Evolutionary conservation across 164 flowering plant genomes (phyloP).

Genomic region (Protea cynaroides): DNA sequence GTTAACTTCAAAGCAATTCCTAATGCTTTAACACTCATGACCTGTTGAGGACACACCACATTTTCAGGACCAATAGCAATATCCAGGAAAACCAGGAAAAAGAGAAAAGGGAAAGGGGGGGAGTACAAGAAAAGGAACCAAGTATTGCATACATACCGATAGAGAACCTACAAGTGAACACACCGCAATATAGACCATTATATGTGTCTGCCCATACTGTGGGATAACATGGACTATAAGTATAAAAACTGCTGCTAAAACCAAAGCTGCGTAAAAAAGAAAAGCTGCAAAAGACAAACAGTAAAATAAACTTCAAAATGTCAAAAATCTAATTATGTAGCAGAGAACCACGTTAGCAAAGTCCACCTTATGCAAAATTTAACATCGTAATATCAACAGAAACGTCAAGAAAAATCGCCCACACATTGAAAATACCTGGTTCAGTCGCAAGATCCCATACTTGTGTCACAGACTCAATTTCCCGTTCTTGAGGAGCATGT

Average conservation of each 20-base stretch:
- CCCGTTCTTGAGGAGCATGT: slow-evolving; percentile 91
- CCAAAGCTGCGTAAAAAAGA: slow-evolving; percentile 54
- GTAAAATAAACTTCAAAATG: slow-evolving; percentile 1
- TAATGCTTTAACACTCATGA: slow-evolving; percentile 66
- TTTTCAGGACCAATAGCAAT: neutral
- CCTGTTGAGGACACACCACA: slow-evolving; percentile 29
- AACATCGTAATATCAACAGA: too few relatives aligned
- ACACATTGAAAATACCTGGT: slow-evolving; percentile 48
- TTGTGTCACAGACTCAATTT: slow-evolving; percentile 74
- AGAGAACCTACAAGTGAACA: slow-evolving; percentile 81
- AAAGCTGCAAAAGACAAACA: slow-evolving; percentile 47
- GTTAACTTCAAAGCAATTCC: slow-evolving; percentile 70
- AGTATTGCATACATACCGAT: slow-evolving; percentile 40
- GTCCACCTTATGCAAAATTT: too few relatives aligned
- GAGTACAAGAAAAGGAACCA: neutral
- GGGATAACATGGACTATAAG: slow-evolving; percentile 56
- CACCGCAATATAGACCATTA: slow-evolving; percentile 73
- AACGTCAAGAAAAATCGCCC: neutral
- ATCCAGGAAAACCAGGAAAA: neutral
- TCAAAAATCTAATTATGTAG: neutral
- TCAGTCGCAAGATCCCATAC: slow-evolving; percentile 95
- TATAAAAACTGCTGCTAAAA: slow-evolving; percentile 42
- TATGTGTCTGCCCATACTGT: slow-evolving; percentile 73
- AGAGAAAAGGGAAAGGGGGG: too few relatives aligned
- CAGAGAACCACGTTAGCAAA: too few relatives aligned